Evolutionary conservation across 2,329 filamentous ascomycete genomes (phyloP).

Genomic region (Alternaria consortialis): DNA sequence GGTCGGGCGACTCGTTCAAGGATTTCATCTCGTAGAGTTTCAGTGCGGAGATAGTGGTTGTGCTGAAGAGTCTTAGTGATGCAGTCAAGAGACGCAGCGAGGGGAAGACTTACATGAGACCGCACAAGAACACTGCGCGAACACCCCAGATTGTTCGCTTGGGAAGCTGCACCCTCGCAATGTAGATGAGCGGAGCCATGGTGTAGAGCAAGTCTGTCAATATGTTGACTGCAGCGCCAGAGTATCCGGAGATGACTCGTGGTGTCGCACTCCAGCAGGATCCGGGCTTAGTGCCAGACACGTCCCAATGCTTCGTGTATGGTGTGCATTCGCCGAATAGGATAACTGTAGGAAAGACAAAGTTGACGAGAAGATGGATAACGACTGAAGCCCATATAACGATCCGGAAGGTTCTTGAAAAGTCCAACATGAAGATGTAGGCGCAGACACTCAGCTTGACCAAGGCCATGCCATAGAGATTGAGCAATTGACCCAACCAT

Average conservation of each 20-base stretch:
- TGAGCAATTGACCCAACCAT: constrained; percentile 37
- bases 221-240: constrained; percentile 38
- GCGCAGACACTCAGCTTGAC: constrained; percentile 41
- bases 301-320: constrained; percentile 35
- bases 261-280: constrained; percentile 35
- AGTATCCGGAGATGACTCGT: constrained; percentile 38
- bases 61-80: constrained; percentile 21
- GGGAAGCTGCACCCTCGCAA: constrained; percentile 33
- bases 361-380: constrained; percentile 31
- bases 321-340: constrained; percentile 35
- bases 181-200: constrained; percentile 34
- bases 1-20: constrained; percentile 29
- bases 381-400: constrained; percentile 34
- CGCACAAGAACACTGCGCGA: constrained; percentile 36
- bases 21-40: constrained; percentile 40
- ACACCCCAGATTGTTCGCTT: constrained; percentile 40
- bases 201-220: constrained; percentile 38
- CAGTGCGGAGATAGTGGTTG: constrained; percentile 37
- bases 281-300: constrained; percentile 29
- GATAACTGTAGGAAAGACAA: constrained; percentile 36
- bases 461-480: constrained; percentile 40
- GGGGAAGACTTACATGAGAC: constrained; percentile 30
- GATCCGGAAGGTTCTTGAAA: constrained; percentile 31
- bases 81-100: too few relatives aligned
- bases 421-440: constrained; percentile 40